Percentiles rank a stretch among this genome's conserved stretches.
These are phyloP conservation scores for Saccharomycopsis hybrid DNA, from an alignment of 1,139 yeast genomes.

Conservation along the genomic window DNA sequence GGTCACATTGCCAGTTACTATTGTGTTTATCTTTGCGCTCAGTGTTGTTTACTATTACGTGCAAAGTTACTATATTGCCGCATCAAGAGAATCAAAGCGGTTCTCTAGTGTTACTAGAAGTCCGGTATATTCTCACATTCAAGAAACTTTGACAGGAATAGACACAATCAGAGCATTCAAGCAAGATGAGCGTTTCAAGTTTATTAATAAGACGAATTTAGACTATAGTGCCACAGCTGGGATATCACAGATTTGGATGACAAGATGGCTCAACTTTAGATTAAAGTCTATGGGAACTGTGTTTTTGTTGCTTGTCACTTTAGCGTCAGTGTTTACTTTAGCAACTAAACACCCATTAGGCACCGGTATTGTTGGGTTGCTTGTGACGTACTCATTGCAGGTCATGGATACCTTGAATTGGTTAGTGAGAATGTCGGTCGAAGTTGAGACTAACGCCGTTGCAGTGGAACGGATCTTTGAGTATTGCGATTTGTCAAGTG, in stretches of 20 bases:
- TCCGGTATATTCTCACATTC: conserved; percentile 60
- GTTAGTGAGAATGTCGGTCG: conserved; percentile 63
- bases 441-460: conserved; percentile 68
- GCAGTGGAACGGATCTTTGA: conserved; percentile 74
- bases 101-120: conserved; percentile 45
- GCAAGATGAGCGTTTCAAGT: conserved; percentile 47
- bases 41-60: conserved; percentile 45
- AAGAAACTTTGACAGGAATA: conserved; percentile 55
- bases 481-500: conserved; percentile 56
- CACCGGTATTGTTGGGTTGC: conserved; percentile 67
- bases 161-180: conserved; percentile 53
- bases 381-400: conserved; percentile 65
- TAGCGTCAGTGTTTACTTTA: conserved; percentile 48
- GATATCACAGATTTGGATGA: conserved; percentile 48
- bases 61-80: conserved; percentile 45
- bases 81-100: conserved; percentile 53
- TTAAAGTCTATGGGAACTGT: conserved; percentile 63
- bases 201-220: conserved; percentile 50
- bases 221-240: conserved; percentile 58
- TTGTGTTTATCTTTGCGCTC: conserved; percentile 36
- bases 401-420: conserved; percentile 54
- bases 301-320: conserved; percentile 54
- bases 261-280: conserved; percentile 70
- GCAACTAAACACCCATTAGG: conserved; percentile 42
- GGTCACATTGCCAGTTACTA: conserved; percentile 44